Evolutionary conservation across 305 asterid genomes (phyloP).

Genomic region (Lippia alba): DNA sequence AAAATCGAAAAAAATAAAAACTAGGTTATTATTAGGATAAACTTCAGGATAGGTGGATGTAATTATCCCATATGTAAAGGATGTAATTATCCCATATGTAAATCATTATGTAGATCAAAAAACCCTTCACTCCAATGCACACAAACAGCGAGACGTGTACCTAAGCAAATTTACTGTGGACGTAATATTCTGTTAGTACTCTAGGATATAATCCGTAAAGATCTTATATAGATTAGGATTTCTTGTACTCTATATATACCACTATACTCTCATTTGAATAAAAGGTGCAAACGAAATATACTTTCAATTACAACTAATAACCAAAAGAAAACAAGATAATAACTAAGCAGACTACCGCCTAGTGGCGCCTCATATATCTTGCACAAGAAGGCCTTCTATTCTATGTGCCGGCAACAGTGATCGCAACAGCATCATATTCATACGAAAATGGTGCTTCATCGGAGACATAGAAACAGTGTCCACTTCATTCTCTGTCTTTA

Average conservation of each 20-base stretch:
- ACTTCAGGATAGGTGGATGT: no score
- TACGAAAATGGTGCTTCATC: conserved; percentile 54
- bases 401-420: conserved; percentile 66
- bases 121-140: conserved; percentile 25
- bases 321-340: not conserved
- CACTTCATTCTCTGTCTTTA: conserved; percentile 39
- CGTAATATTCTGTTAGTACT: no score
- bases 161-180: conserved; percentile 37
- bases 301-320: conserved; percentile 41
- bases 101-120: not conserved
- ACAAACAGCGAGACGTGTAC: conserved; percentile 32
- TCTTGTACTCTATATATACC: no score
- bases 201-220: no score
- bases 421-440: conserved; percentile 56
- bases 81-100: no score
- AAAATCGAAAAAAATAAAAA: no score
- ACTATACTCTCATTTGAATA: no score
- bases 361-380: conserved; percentile 45
- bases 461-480: conserved; percentile 44
- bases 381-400: conserved; percentile 56
- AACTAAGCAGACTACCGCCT: conserved; percentile 5
- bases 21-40: no score
- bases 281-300: no score
- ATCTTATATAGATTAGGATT: no score
- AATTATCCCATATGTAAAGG: no score